These are phyloP conservation scores for Russula dissimulans DNA, from an alignment of 768 basidiomycete genomes.

Conservation along the genomic window DNA sequence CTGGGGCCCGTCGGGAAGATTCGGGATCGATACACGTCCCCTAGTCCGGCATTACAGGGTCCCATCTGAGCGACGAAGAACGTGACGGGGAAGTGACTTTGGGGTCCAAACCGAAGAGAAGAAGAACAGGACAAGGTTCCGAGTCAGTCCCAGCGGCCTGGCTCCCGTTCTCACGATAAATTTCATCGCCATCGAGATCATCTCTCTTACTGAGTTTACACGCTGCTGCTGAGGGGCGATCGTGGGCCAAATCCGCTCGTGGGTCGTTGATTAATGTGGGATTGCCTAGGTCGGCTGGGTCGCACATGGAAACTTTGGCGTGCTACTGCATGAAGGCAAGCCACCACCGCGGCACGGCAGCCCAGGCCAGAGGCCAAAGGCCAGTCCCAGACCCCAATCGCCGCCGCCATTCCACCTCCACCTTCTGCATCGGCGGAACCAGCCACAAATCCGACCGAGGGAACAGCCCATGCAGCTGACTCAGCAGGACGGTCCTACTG, in stretches of 20 bases:
- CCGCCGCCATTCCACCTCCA: background rate
- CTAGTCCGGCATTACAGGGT: background rate
- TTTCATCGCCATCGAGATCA: too few relatives aligned
- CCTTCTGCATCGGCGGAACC: background rate
- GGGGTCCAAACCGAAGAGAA: too few relatives aligned
- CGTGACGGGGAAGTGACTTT: too few relatives aligned
- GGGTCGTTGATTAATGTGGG: background rate
- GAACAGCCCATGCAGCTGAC: too few relatives aligned
- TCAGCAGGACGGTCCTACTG: too few relatives aligned
- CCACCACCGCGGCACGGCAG: background rate
- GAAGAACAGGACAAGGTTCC: too few relatives aligned
- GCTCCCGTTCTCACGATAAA: too few relatives aligned
- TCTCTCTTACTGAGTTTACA: too few relatives aligned
- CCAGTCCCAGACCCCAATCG: background rate
- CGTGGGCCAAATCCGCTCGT: background rate
- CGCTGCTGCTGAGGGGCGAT: too few relatives aligned
- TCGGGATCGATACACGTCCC: background rate
- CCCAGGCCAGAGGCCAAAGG: background rate
- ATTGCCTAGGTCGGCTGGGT: background rate
- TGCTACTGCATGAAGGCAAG: background rate
- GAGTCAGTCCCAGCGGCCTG: too few relatives aligned
- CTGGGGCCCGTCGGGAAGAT: background rate
- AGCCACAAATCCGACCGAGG: background rate
- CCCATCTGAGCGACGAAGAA: too few relatives aligned
- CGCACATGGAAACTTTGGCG: background rate